A percentile compares a stretch with the other conserved stretches of the same genome.
Conservation (phyloP, 202 grass and related monocot species). For the Setaria viridis region DNA sequence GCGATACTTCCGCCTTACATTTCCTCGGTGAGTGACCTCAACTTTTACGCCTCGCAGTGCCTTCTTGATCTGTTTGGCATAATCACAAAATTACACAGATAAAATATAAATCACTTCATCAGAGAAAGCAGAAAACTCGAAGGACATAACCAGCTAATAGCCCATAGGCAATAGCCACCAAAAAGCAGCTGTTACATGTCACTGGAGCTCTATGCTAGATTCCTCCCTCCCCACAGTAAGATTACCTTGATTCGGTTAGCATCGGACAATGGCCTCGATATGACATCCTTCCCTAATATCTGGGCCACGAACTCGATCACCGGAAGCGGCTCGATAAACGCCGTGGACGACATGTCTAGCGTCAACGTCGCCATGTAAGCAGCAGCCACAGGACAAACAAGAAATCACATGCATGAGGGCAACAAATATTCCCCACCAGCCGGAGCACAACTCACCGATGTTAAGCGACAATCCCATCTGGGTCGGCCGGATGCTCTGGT, state of each 20-base stretch:
- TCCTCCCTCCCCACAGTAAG: slow-evolving; percentile 12
- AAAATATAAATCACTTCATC: slow-evolving; percentile 34
- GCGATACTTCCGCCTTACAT: slow-evolving; percentile 96
- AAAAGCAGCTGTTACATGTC: slow-evolving; percentile 37
- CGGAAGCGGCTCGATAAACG: slow-evolving; percentile 98
- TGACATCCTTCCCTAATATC: slow-evolving; percentile 93
- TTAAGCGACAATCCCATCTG: slow-evolving; percentile 99
- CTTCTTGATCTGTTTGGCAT: slow-evolving; percentile 89
- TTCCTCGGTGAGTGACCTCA: slow-evolving; percentile 97
- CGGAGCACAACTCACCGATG: slow-evolving; percentile 68
- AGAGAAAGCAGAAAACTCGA: slow-evolving; percentile 7
- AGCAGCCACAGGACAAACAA: slow-evolving; percentile 30
- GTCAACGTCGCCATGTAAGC: slow-evolving; percentile 48
- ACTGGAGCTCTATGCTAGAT: slow-evolving; percentile 43
- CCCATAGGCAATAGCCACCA: slow-evolving; percentile 21
- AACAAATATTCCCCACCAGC: slow-evolving; percentile 31
- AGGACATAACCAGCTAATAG: not conserved
- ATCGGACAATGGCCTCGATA: slow-evolving; percentile 94
- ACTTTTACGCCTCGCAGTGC: slow-evolving; percentile 95
- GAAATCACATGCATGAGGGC: slow-evolving; percentile 50
- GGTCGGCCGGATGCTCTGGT: slow-evolving; percentile 97
- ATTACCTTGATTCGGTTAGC: slow-evolving; percentile 96
- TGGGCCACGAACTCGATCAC: slow-evolving; percentile 99
- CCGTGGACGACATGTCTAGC: slow-evolving; percentile 96
- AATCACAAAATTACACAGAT: slow-evolving; percentile 19